phyloP scores from a whole-genome alignment of 345 rosid genomes.

The Streptanthus diversifolius region DNA sequence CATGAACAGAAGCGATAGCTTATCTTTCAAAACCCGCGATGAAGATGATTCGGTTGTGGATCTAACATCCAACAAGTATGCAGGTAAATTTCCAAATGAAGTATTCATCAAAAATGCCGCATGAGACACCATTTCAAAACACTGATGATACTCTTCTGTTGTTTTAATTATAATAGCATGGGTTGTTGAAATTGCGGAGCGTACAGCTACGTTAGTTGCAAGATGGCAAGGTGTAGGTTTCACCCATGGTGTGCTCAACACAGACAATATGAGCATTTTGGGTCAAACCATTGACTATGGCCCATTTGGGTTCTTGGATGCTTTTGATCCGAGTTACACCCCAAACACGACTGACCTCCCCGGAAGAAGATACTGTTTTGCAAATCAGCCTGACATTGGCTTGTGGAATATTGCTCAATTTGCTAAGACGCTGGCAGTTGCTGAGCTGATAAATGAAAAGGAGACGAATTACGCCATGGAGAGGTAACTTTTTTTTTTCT shows the following conservation, averaged over 20 bases:
- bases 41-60: conserved; percentile 81
- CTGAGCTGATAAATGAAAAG: conserved; percentile 71
- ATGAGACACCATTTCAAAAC: neutral
- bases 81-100: conserved; percentile 48
- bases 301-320: conserved; percentile 97
- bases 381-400: conserved; percentile 95
- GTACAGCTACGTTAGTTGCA: conserved; percentile 78
- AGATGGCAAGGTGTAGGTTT: conserved; percentile 98
- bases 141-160: neutral
- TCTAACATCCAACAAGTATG: conserved; percentile 92
- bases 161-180: conserved; percentile 58
- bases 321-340: conserved; percentile 94
- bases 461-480: conserved; percentile 92
- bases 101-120: neutral
- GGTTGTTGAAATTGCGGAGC: conserved; percentile 88
- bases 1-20: conserved; percentile 70
- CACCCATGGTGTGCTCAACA: conserved; percentile 97
- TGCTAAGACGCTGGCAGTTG: conserved; percentile 59
- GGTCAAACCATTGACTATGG: conserved; percentile 97
- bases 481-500: conserved; percentile 46
- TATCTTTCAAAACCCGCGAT: conserved; percentile 80
- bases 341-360: conserved; percentile 99
- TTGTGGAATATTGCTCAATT: conserved; percentile 94
- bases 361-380: conserved; percentile 91
- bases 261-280: conserved; percentile 95